Conservation (phyloP, 495 filamentous ascomycete species). For the Hypoxylon trugodes region DNA sequence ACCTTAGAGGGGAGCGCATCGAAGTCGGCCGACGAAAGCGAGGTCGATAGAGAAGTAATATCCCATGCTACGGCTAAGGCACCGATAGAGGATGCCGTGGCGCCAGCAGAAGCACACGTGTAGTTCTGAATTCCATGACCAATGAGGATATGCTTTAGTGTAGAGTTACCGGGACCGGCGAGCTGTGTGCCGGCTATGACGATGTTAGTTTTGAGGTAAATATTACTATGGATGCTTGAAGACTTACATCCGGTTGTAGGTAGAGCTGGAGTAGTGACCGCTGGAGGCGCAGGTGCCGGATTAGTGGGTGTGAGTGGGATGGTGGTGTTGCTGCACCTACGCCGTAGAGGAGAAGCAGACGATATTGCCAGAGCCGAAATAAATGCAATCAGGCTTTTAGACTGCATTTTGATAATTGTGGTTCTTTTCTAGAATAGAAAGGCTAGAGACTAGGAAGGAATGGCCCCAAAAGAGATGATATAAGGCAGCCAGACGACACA, state of each 20-base stretch:
- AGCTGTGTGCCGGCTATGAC: conserved; percentile 49
- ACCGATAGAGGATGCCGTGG: conserved; percentile 53
- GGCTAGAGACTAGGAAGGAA: conserved; percentile 9
- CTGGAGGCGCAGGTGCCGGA: conserved; percentile 15
- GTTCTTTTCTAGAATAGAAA: conserved; percentile 8
- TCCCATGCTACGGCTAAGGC: conserved; percentile 76
- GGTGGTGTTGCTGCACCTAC: conserved; percentile 35
- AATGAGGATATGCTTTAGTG: conserved; percentile 68
- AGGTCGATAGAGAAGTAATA: conserved; percentile 47
- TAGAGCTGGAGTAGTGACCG: conserved; percentile 21
- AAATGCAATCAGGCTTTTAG: conserved; percentile 32
- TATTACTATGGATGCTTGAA: too few species aligned
- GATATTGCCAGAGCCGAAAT: conserved; percentile 43
- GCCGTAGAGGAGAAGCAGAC: conserved; percentile 44
- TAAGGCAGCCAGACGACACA: conserved; percentile 16
- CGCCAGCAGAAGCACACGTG: conserved; percentile 60
- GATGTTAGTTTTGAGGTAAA: conserved; percentile 32
- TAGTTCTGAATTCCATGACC: conserved; percentile 84
- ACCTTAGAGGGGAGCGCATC: conserved; percentile 43
- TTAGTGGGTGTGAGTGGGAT: conserved; percentile 12
- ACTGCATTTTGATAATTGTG: conserved; percentile 42
- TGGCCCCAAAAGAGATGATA: conserved; percentile 29
- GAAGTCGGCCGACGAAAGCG: conserved; percentile 42
- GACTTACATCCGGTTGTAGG: conserved; percentile 44
- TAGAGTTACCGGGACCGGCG: conserved; percentile 52